phyloP scores from a whole-genome alignment of 768 basidiomycete genomes.

The Thelephora ganbajun region DNA sequence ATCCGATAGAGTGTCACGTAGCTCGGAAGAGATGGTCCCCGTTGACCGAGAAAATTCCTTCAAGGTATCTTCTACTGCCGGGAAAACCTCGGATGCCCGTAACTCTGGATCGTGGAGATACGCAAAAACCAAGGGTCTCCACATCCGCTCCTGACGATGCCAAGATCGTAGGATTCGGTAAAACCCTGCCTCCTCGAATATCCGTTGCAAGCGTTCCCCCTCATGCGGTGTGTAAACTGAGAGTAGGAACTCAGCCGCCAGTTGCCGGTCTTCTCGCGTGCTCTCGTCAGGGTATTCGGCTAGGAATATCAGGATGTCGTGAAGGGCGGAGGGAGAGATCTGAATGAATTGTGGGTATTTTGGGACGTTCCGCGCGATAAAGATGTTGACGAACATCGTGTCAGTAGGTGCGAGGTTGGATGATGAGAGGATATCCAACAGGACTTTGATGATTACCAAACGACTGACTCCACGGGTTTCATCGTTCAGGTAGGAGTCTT shows the following conservation, averaged over 20 bases:
- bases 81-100: slow-evolving; percentile 44
- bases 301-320: slow-evolving; percentile 65
- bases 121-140: slow-evolving; percentile 60
- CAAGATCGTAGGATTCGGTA: slow-evolving; percentile 79
- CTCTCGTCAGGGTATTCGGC: slow-evolving; percentile 59
- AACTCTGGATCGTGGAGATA: slow-evolving; percentile 65
- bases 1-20: slow-evolving; percentile 36
- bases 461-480: slow-evolving; percentile 53
- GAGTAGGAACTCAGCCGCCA: slow-evolving; percentile 87
- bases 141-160: slow-evolving; percentile 62
- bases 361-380: slow-evolving; percentile 90
- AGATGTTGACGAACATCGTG: slow-evolving; percentile 82
- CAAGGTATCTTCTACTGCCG: slow-evolving; percentile 51
- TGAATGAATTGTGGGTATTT: slow-evolving; percentile 86
- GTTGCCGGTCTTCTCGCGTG: slow-evolving; percentile 86
- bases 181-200: slow-evolving; percentile 80
- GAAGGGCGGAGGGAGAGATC: slow-evolving; percentile 52
- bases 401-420: slow-evolving; percentile 45
- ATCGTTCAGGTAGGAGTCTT: slow-evolving; percentile 83
- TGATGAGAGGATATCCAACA: slow-evolving; percentile 61
- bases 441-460: slow-evolving; percentile 68
- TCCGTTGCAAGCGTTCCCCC: slow-evolving; percentile 41
- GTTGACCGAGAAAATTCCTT: slow-evolving; percentile 28
- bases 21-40: slow-evolving; percentile 38
- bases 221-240: slow-evolving; percentile 85